These are phyloP conservation scores for Neurospora discreta DNA, from an alignment of 495 filamentous ascomycete species.

Conservation along the genomic window DNA sequence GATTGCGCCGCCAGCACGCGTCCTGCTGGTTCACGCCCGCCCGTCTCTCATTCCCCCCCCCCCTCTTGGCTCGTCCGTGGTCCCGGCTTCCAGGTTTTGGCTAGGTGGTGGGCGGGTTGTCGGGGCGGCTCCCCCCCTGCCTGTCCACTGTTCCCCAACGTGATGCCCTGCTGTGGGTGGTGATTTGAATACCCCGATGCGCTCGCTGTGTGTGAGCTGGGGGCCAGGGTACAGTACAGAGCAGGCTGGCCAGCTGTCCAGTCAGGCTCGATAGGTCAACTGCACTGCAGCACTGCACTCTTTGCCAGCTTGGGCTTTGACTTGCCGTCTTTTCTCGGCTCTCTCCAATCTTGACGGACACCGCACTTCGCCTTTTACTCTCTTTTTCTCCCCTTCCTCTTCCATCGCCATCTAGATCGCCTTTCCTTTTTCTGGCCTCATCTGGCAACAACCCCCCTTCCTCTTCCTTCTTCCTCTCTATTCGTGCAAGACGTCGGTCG, in stretches of 20 bases:
- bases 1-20: not conserved
- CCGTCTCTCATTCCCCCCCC: not conserved
- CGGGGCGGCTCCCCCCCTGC: not conserved
- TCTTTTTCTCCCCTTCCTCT: slow-evolving; percentile 21
- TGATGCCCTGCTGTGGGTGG: not conserved
- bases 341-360: slow-evolving; percentile 10
- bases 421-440: slow-evolving; percentile 28
- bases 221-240: not conserved
- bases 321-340: slow-evolving; percentile 3
- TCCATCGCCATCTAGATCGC: slow-evolving; percentile 25
- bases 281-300: not conserved
- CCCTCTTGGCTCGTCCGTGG: not conserved
- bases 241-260: not conserved
- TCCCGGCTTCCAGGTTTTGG: not conserved
- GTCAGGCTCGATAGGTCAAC: not conserved
- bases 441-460: slow-evolving; percentile 6
- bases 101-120: not conserved
- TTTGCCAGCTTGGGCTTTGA: not conserved
- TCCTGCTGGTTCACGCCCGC: not conserved
- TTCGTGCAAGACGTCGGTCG: slow-evolving; percentile 24
- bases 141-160: not conserved
- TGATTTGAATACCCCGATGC: not conserved
- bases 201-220: not conserved
- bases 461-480: slow-evolving; percentile 30
- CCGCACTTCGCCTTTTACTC: slow-evolving; percentile 15